phyloP scores from a whole-genome alignment of 2,329 filamentous ascomycete species.

The Tothia fuscella region DNA sequence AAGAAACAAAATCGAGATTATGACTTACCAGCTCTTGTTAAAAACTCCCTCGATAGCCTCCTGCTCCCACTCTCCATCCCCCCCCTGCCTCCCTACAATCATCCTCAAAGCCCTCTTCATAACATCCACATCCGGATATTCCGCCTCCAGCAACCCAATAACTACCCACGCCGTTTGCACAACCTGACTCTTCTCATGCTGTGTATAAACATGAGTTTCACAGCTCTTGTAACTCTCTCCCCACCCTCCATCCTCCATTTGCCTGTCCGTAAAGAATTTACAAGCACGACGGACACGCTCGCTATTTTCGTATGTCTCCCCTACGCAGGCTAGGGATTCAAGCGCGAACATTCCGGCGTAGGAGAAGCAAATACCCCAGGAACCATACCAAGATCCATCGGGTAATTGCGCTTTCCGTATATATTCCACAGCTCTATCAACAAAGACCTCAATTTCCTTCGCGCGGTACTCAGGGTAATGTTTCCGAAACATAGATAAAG shows the following conservation, averaged over 20 bases:
- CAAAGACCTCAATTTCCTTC: slow-evolving; percentile 61
- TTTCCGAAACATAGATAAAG: slow-evolving; percentile 67
- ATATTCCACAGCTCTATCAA: slow-evolving; percentile 63
- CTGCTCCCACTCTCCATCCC: slow-evolving; percentile 88
- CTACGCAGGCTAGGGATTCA: slow-evolving; percentile 69
- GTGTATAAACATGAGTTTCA: slow-evolving; percentile 61
- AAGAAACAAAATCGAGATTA: slow-evolving; percentile 2
- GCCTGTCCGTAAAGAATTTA: slow-evolving; percentile 73
- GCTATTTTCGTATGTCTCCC: slow-evolving; percentile 70
- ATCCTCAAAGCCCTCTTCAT: slow-evolving; percentile 65
- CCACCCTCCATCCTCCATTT: slow-evolving; percentile 87
- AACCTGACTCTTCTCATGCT: slow-evolving; percentile 73
- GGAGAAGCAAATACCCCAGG: slow-evolving; percentile 96
- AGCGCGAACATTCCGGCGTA: slow-evolving; percentile 96
- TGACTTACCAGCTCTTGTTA: slow-evolving; percentile 78
- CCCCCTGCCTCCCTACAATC: slow-evolving; percentile 73
- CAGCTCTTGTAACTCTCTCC: slow-evolving; percentile 87
- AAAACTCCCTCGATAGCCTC: slow-evolving; percentile 97
- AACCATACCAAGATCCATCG: slow-evolving; percentile 95
- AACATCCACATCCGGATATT: slow-evolving; percentile 62
- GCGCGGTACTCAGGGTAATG: slow-evolving; percentile 71
- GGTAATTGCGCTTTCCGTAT: slow-evolving; percentile 66
- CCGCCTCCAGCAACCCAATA: slow-evolving; percentile 70
- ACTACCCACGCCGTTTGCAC: slow-evolving; percentile 90
- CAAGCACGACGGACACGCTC: slow-evolving; percentile 61